phyloP scores from a whole-genome alignment of 257 asterid species.

The Catharanthus roseus region DNA sequence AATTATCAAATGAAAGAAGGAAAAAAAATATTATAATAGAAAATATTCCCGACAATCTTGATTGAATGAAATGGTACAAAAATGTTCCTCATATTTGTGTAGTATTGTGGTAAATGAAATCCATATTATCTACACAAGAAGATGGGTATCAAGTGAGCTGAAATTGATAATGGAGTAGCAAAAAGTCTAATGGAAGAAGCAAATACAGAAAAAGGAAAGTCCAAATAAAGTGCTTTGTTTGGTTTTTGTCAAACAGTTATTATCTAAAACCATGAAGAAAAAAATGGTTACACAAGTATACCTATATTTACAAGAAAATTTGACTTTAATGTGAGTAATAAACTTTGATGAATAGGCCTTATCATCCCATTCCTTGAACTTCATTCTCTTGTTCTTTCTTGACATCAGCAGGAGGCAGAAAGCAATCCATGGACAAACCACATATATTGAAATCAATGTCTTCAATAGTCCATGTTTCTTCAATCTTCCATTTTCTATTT shows the following conservation, averaged over 20 bases:
- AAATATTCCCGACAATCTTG: too few species aligned
- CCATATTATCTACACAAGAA: too few species aligned
- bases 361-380: slow-evolving; percentile 19
- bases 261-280: not conserved
- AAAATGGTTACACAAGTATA: not conserved
- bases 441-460: slow-evolving; percentile 78
- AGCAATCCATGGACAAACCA: slow-evolving; percentile 66
- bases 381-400: slow-evolving; percentile 32
- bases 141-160: too few species aligned
- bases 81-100: too few species aligned
- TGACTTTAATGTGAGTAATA: not conserved
- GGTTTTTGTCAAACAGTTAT: not conserved
- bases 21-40: too few species aligned
- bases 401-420: slow-evolving; percentile 70
- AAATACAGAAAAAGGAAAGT: not conserved
- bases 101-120: too few species aligned
- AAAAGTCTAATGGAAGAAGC: not conserved
- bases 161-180: not conserved
- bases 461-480: slow-evolving; percentile 86
- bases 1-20: too few species aligned
- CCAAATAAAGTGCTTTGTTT: not conserved
- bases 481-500: slow-evolving; percentile 56
- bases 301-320: slow-evolving; percentile 13
- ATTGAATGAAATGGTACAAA: too few species aligned
- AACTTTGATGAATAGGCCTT: not conserved